A percentile compares a stretch with the other conserved stretches of the same genome.
Conservation (phyloP, 352 stramenopile genomes). For the Thraustochytrium sp. region DNA sequence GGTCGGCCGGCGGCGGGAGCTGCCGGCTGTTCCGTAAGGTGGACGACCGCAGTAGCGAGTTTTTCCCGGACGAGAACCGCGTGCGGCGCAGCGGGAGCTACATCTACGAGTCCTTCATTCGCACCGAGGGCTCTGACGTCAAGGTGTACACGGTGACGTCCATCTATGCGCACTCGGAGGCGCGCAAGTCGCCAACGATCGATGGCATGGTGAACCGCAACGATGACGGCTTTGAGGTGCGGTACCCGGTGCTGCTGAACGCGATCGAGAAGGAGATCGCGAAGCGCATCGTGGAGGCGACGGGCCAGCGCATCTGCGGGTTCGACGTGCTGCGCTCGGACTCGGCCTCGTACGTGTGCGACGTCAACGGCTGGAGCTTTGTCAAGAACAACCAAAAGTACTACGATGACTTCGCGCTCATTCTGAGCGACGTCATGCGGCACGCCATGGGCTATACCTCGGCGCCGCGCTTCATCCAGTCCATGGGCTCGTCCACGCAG, state of each 20-base stretch:
- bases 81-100: conserved; percentile 89
- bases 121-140: conserved; percentile 98
- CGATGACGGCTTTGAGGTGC: conserved; percentile 92
- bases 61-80: conserved; percentile 92
- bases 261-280: conserved; percentile 97
- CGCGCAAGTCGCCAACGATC: conserved; percentile 94
- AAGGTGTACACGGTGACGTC: conserved; percentile 92
- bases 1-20: conserved; percentile 89
- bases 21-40: conserved; percentile 99
- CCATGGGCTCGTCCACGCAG: background rate
- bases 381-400: conserved; percentile 99
- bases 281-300: conserved; percentile 82
- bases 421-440: conserved; percentile 66
- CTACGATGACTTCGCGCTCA: conserved; percentile 94
- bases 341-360: conserved; percentile 91
- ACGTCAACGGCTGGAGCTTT: conserved; percentile 99
- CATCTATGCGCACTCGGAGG: conserved; percentile 97
- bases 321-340: conserved; percentile 90
- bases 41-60: conserved; percentile 65
- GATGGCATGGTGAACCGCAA: conserved; percentile 96
- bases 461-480: background rate
- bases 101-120: conserved; percentile 97
- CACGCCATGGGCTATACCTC: conserved; percentile 9
- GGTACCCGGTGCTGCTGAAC: conserved; percentile 98
- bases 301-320: conserved; percentile 97